Evolutionary conservation across 2,329 filamentous ascomycete genomes (phyloP), one percentile per base, ranked within the genome.

Genomic region (Seiridium unicorne): DNA sequence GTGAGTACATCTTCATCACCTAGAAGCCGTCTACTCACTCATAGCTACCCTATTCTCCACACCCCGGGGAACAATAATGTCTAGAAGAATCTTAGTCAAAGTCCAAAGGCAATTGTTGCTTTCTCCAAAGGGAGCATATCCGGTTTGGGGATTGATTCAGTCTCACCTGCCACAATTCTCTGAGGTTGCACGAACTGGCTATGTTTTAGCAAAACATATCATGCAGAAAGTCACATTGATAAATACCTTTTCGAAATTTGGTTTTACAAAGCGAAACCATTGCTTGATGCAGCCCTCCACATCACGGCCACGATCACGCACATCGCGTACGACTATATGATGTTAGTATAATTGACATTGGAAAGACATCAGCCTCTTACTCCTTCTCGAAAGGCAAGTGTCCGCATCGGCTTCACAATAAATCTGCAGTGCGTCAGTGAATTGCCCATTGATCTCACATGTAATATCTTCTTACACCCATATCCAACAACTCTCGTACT

Each of bases 221-320:
- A 31, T 31, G 7, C 35, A 49, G 11, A 32, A 6, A 32, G 47
- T 49, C 3, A 32, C 35, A 13, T 42, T 31, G 26, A 34, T 3
- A 57, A 69, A 59, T 70, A 83, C 84, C 76, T 90, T 92, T 74
- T 94, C 90, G 69, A 96, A 98, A 70, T 98, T 98, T 3, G 95
- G 95, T 76, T 99, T 99, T 48, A 99, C 95, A 72, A 91, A 99
- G 9, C 79, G 80, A 73, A 98, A 97, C 95, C 95, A 99, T 74
- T 99, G 95, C 76, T 98, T 98, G 74, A 99, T 93, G 70, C 93
- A 94, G 46, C 95, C 95, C 72, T 97, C 91, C 60, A 98, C 90
- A 70, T 97, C 94, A 71, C 95, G 86, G 3, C 91, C 94, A 69
- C 95, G 88, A 69, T 97, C 92, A 68, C 87, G 87, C 31, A 98